phyloP scores from a whole-genome alignment of 768 basidiomycete species.

The Mycena metata region DNA sequence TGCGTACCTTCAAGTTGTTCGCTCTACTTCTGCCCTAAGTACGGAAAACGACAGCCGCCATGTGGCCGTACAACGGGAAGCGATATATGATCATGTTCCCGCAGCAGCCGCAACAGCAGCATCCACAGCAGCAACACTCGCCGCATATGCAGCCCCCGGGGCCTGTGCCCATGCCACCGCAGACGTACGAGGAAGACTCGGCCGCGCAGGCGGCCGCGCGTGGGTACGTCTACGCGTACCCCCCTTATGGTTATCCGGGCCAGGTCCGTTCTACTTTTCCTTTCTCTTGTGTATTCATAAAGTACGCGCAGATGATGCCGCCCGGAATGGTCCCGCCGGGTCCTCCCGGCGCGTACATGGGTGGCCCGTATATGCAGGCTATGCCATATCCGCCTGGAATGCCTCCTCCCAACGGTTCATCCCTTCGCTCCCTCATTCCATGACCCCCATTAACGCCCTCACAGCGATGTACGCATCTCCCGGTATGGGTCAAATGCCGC shows the following conservation, averaged over 20 bases:
- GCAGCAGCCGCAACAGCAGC: constrained; percentile 62
- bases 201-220: constrained; percentile 70
- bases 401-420: constrained; percentile 82
- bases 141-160: constrained; percentile 76
- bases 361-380: constrained; percentile 84
- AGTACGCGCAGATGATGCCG: constrained; percentile 77
- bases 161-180: constrained; percentile 78
- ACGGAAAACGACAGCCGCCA: constrained; percentile 61
- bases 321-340: constrained; percentile 84
- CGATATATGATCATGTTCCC: constrained; percentile 87
- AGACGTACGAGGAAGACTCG: constrained; percentile 84
- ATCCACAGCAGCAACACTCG: constrained; percentile 63
- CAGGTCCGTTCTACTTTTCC: constrained; percentile 63
- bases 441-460: constrained; percentile 17
- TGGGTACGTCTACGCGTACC: constrained; percentile 80
- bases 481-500: constrained; percentile 89
- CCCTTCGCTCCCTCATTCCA: constrained; percentile 32
- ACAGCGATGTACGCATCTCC: constrained; percentile 86
- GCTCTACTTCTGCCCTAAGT: constrained; percentile 1
- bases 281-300: constrained; percentile 11
- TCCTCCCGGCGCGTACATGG: constrained; percentile 85
- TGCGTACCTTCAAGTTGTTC: constrained; percentile 55
- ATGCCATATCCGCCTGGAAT: constrained; percentile 88
- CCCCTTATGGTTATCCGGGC: constrained; percentile 82
- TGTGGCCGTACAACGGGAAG: constrained; percentile 94